Conservation (phyloP, 306 rosid genomes). For the Sindora glabra region DNA sequence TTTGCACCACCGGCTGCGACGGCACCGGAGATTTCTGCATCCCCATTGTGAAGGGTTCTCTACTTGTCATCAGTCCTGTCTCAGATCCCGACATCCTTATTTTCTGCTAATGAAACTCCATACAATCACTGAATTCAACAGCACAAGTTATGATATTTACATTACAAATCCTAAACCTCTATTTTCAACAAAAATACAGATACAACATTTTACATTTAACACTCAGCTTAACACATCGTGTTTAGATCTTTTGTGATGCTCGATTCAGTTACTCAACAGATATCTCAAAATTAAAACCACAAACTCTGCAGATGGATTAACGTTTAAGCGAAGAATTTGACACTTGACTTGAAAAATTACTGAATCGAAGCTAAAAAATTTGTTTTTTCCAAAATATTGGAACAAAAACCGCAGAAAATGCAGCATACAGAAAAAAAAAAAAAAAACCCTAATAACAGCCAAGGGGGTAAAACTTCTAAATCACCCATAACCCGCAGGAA, state of each 20-base stretch:
- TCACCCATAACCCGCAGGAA: neutral
- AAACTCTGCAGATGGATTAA: neutral
- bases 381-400: neutral
- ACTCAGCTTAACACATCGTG: no score
- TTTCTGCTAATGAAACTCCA: neutral
- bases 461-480: neutral
- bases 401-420: neutral
- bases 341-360: neutral
- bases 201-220: no score
- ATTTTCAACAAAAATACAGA: neutral
- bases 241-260: neutral
- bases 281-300: neutral
- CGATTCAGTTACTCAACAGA: neutral
- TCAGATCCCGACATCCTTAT: conserved; percentile 61
- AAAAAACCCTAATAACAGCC: neutral
- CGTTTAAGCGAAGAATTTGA: no score
- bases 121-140: conserved; percentile 3
- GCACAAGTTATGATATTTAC: neutral
- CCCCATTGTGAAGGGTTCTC: conserved; percentile 39
- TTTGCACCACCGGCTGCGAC: conserved; percentile 10
- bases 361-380: neutral
- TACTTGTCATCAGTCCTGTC: conserved; percentile 40
- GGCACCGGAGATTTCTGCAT: conserved; percentile 23
- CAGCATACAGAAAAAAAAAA: neutral
- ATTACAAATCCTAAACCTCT: neutral